Base-by-base conservation (phyloP, 2,329 filamentous ascomycete species). In the Mariannaea sp. region DNA sequence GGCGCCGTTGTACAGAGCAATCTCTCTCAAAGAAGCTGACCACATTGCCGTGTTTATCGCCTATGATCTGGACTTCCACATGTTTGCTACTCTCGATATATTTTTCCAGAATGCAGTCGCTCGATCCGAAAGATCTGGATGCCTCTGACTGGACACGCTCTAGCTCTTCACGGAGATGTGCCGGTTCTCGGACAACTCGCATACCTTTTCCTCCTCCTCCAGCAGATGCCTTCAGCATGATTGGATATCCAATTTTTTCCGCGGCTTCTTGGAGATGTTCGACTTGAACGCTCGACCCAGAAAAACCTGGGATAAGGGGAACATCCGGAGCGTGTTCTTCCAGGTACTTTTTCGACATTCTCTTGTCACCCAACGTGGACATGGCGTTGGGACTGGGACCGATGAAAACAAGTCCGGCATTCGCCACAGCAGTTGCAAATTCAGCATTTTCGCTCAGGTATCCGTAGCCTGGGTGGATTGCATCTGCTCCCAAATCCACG, bases 331-430 rank as follows among this genome's bases (percentile, higher is more conserved):
- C 58, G n/a, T 56, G 41, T 12, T 49, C 26, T 8, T 43, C 35
- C n/a, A 62, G 52, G 16, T 60, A 61, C 29, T 56, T 47, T 27
- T 63, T 63, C 12, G 60, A 56, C 13, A 43, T 55, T 6, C 59
- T 42, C 43, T 64, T 64, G 40, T 62, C 57, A 10, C 61, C 61
- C 7, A 64, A 20, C 1, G 57, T 60, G 16, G 51, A 53, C 38
- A 64, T 84, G 16, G 70, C 70, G 16, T 74, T 70, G 0, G 79
- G 73, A 9, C 73, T 75, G 1, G 85, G 84, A 0, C 85, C 85
- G 3, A 82, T 76, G 65, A 83, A 87, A 0, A 72, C 71, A 44
- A 86, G 72, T 0, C 82, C 83, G 2, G 80, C 80, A 12, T 77
- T 71, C 6, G 71, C 61, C 5, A 83, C 78, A n/a, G 74, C 65